Evolutionary conservation across 345 rosid genomes (phyloP).

Genomic region (Eucalyptus regnans): DNA sequence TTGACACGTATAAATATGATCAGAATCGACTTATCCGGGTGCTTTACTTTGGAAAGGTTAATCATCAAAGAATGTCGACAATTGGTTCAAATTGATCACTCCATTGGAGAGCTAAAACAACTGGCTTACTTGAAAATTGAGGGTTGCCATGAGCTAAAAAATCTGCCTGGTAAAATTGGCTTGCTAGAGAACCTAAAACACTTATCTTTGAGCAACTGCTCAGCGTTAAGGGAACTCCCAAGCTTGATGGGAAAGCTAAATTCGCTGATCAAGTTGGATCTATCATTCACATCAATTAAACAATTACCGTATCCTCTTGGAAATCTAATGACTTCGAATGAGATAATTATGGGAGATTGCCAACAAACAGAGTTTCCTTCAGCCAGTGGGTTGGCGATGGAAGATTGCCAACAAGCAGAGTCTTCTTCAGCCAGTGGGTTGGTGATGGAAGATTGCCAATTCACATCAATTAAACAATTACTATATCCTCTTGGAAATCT

Average conservation of each 20-base stretch:
- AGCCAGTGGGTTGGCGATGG: neutral
- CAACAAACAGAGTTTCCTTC: neutral
- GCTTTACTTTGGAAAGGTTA: neutral
- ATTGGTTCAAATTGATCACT: neutral
- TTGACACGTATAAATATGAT: too few relatives aligned
- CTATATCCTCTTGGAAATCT: neutral
- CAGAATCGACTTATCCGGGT: neutral
- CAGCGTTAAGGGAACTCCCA: neutral
- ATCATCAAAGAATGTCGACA: neutral
- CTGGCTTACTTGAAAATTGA: neutral
- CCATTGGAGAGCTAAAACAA: neutral
- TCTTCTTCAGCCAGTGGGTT: neutral
- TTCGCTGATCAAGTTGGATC: neutral
- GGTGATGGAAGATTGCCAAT: too few relatives aligned
- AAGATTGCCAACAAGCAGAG: neutral
- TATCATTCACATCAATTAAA: neutral
- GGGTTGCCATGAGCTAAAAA: accelerated
- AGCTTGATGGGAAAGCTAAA: neutral
- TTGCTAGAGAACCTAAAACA: neutral
- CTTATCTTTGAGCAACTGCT: neutral
- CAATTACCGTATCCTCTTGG: neutral
- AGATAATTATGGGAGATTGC: accelerated
- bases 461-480: neutral
- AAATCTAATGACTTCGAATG: accelerated
- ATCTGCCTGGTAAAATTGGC: neutral